phyloP scores from a whole-genome alignment of 768 basidiomycete species.

The Podaxis mareebaensis region DNA sequence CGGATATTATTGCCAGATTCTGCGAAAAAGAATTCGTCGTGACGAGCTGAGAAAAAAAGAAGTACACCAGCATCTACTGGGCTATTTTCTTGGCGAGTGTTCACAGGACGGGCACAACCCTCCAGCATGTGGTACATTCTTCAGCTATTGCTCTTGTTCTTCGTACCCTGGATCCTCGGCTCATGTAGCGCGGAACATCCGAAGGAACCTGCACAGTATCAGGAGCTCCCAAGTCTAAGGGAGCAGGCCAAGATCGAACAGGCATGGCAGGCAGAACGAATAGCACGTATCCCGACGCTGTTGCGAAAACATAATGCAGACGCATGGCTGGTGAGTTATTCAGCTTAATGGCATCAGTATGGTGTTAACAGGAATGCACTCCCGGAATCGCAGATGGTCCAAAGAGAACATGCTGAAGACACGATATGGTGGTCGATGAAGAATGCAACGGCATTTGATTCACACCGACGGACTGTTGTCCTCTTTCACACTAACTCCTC shows the following conservation, averaged over 20 bases:
- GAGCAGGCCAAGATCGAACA: constrained; percentile 41
- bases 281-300: constrained; percentile 41
- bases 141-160: not conserved
- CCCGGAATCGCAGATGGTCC: constrained; percentile 34
- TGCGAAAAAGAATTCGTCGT: too few relatives aligned
- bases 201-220: constrained; percentile 33
- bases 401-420: constrained; percentile 56
- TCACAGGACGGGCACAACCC: not conserved
- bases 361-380: not conserved
- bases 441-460: constrained; percentile 47
- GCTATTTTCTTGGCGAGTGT: not conserved
- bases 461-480: constrained; percentile 48
- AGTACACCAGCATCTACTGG: not conserved
- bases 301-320: constrained; percentile 43
- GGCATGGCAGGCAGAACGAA: constrained; percentile 40
- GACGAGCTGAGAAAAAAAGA: not conserved
- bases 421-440: constrained; percentile 54
- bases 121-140: not conserved
- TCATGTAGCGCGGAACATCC: constrained; percentile 22
- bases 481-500: constrained; percentile 49
- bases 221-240: constrained; percentile 37
- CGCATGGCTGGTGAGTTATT: constrained; percentile 40
- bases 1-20: too few relatives aligned
- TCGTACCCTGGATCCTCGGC: not conserved
- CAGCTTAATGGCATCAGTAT: not conserved